phyloP scores from a whole-genome alignment of 2,329 filamentous ascomycete genomes.

The Pseudogymnoascus sp. region DNA sequence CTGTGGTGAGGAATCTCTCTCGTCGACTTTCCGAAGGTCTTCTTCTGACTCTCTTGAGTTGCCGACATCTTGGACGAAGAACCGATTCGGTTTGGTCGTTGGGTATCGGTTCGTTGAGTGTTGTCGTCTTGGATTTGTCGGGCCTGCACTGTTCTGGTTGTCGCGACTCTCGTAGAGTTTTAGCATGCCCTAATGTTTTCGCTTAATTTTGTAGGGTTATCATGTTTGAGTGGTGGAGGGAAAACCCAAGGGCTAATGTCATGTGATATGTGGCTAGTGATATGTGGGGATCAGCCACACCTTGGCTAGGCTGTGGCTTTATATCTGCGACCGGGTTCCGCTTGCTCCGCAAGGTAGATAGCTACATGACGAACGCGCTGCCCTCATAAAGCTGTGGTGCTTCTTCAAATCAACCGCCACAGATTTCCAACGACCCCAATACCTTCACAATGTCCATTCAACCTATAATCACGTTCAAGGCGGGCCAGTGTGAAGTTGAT shows the following conservation, averaged over 20 bases:
- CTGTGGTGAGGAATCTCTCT: constrained; percentile 77
- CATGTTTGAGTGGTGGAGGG: neutral
- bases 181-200: constrained; percentile 11
- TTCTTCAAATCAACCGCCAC: constrained; percentile 16
- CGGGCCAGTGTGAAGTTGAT: constrained; percentile 77
- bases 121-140: constrained; percentile 20
- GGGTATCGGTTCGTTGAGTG: constrained; percentile 23
- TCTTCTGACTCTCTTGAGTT: constrained; percentile 51
- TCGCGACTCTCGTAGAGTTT: constrained; percentile 8
- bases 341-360: constrained; percentile 3
- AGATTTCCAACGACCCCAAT: constrained; percentile 11
- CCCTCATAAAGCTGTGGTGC: constrained; percentile 9
- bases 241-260: constrained; percentile 5
- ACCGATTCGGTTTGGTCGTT: constrained; percentile 21
- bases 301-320: constrained; percentile 6
- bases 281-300: constrained; percentile 2
- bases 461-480: constrained; percentile 93
- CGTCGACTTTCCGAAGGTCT: constrained; percentile 97
- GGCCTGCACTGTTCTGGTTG: constrained; percentile 10
- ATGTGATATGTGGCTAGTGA: constrained; percentile 8
- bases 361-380: constrained; percentile 15
- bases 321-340: neutral
- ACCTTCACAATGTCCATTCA: constrained; percentile 61
- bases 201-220: constrained; percentile 10
- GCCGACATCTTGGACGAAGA: constrained; percentile 54